Evolutionary conservation across 108 stramenopile genomes (phyloP).

Genomic region (Nitzschia sp.): DNA sequence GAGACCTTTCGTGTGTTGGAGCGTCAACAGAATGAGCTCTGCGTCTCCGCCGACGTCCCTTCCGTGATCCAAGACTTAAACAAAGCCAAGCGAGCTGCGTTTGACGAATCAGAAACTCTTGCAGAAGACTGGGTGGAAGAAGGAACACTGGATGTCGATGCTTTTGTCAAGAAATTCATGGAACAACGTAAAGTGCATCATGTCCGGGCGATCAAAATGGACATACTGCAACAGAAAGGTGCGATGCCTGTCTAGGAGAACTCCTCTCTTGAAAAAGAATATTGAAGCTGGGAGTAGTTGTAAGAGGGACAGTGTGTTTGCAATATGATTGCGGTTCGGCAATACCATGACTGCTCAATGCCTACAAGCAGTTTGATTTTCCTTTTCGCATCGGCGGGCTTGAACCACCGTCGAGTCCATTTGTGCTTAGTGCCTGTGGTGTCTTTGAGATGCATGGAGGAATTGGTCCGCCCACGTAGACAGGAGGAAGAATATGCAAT

Average conservation of each 20-base stretch:
- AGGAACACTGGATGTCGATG: conserved; percentile 42
- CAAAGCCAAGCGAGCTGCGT: conserved; percentile 60
- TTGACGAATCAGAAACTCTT: conserved; percentile 58
- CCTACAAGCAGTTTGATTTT: too few relatives aligned
- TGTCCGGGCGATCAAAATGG: conserved; percentile 68
- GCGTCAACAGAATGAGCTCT: conserved; percentile 43
- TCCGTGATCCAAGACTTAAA: conserved; percentile 44
- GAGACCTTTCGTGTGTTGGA: conserved; percentile 52
- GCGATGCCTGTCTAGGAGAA: neutral
- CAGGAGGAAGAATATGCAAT: too few relatives aligned
- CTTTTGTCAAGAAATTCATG: conserved; percentile 64
- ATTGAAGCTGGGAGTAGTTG: too few relatives aligned
- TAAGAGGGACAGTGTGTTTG: too few relatives aligned
- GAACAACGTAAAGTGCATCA: conserved; percentile 60
- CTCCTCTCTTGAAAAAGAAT: too few relatives aligned
- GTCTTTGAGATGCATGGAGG: too few relatives aligned
- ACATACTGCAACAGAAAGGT: conserved; percentile 32
- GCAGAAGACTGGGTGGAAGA: conserved; percentile 74
- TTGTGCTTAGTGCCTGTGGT: too few relatives aligned
- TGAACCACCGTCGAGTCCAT: too few relatives aligned
- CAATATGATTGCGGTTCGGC: too few relatives aligned
- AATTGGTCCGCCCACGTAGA: too few relatives aligned
- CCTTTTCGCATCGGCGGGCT: too few relatives aligned
- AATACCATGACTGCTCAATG: too few relatives aligned
- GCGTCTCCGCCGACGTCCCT: conserved; percentile 46